Base-by-base conservation (phyloP, 805 yeast genomes). In the Teunomyces gatunensis region DNA sequence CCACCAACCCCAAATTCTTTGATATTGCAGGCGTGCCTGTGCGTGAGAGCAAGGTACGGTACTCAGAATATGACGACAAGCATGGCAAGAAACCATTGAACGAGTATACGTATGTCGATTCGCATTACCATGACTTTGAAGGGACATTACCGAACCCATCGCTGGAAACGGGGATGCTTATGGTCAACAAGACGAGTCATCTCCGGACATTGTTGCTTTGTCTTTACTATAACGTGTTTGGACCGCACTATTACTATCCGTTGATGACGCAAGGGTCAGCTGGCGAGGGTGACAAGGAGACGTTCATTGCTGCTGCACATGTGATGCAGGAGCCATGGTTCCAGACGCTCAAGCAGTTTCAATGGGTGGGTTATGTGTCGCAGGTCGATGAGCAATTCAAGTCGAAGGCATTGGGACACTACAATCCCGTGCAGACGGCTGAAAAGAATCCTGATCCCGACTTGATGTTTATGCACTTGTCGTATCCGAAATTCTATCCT, bases 201-300 rank as follows among this genome's bases (percentile, higher is more conserved):
- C 57, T 83, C 46, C 75, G 73, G 49, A 82, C 89, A 0, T 60
- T 85, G 39, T 59, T 84, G 23, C 63, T 86, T 42, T 71, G 87
- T 2, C 67, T 81, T 35, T 85, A 84, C 62, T 86, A 86, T 61
- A 85, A 86, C 54, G 64, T 81, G 1, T 68, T 57, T 61, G 91
- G 92, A 0, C 89, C 89, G 0, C 63, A 71, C 6, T 81, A 77
- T 65, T 86, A 80, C 61, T 86, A 85, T 56, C 85, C 84, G 9
- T 63, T 86, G 48, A 71, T 86, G 53, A 78, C 88, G 0, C 91
- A 85, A 58, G 89, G 89, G 3, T 73, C 81, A 21, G 83, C 89
- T 1, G 92, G 92, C 23, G 87, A 85, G 68, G 91, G 92, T 44
- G 92, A 86, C 58, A 86, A 86, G 59, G 92, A 86, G 58, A 84